Percentiles rank a stretch among this genome's conserved stretches.
Conservation (phyloP, 768 basidiomycete genomes). For the Trametes cinnabarina region DNA sequence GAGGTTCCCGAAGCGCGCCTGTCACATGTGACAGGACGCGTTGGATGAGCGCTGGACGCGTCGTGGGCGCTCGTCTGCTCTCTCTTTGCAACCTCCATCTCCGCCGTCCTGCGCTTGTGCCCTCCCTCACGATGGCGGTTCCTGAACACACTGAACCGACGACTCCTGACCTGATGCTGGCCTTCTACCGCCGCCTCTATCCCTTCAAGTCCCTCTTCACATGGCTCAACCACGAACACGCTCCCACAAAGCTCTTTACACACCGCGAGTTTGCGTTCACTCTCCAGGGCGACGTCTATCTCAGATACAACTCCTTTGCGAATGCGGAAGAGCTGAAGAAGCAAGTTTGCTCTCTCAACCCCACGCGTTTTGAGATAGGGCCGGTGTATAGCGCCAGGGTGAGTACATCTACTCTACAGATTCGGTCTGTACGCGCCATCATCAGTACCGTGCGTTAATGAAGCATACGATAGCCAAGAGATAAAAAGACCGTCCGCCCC, state of each 20-base stretch:
- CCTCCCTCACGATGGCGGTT: background rate
- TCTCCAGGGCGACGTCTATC: constrained; percentile 83
- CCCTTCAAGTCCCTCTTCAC: constrained; percentile 92
- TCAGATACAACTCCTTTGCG: constrained; percentile 91
- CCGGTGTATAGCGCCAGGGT: constrained; percentile 88
- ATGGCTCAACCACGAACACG: constrained; percentile 93
- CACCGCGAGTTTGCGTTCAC: constrained; percentile 97
- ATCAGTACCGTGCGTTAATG: too few species aligned
- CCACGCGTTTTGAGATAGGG: constrained; percentile 95
- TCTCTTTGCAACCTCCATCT: too few species aligned
- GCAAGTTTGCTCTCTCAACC: constrained; percentile 79
- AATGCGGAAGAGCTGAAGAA: constrained; percentile 88
- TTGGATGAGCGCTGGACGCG: too few species aligned
- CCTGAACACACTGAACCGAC: constrained; percentile 17
- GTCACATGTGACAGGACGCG: constrained; percentile 2
- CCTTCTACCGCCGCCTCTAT: constrained; percentile 88
- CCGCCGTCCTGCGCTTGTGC: background rate
- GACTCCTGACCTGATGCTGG: constrained; percentile 64
- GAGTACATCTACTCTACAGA: constrained; percentile 38
- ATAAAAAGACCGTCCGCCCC: constrained; percentile 80
- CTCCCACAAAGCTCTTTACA: constrained; percentile 77
- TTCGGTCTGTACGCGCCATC: too few species aligned
- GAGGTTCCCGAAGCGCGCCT: too few species aligned
- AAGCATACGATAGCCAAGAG: constrained; percentile 63
- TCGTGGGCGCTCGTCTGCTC: too few species aligned